These are phyloP conservation scores for Eustoma russellianum DNA, from an alignment of 257 asterid species.

Conservation along the genomic window DNA sequence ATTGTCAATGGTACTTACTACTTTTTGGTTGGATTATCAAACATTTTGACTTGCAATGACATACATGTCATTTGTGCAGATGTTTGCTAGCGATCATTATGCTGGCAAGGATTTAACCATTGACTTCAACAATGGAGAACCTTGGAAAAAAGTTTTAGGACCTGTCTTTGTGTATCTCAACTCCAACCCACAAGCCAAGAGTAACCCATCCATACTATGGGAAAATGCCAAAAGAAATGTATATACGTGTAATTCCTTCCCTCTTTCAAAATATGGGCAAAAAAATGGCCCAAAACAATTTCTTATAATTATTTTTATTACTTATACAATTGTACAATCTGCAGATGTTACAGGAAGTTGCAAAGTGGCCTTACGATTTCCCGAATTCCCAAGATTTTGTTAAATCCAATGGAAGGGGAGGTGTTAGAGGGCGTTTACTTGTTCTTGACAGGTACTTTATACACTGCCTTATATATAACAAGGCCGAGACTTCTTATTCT, in stretches of 20 bases:
- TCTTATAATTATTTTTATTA: not conserved
- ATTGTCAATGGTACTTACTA: too few relatives aligned
- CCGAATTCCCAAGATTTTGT: slow-evolving; percentile 45
- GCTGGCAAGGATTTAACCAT: slow-evolving; percentile 36
- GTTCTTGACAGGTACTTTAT: slow-evolving; percentile 37
- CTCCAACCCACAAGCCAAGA: slow-evolving; percentile 29
- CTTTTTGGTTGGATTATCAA: not conserved
- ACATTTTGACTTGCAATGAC: not conserved
- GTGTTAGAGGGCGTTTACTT: slow-evolving; percentile 46
- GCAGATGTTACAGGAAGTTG: slow-evolving; percentile 30
- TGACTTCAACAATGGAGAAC: slow-evolving; percentile 49
- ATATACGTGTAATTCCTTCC: not conserved
- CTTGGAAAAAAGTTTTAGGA: slow-evolving; percentile 78
- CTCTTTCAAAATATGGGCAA: not conserved
- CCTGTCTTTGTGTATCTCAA: slow-evolving; percentile 68
- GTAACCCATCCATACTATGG: slow-evolving; percentile 41
- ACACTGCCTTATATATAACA: too few relatives aligned
- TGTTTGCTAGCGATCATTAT: slow-evolving; percentile 52
- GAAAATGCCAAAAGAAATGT: slow-evolving; percentile 74
- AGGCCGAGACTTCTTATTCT: too few relatives aligned
- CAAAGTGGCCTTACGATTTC: slow-evolving; percentile 78
- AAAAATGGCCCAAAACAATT: not conserved
- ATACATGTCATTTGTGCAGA: slow-evolving; percentile 13
- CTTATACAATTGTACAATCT: too few relatives aligned
- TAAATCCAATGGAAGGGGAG: slow-evolving; percentile 37